Percentiles rank a stretch among this genome's conserved stretches.
phyloP scores from a whole-genome alignment of 768 basidiomycete species.

The Lactifluus piperatus region DNA sequence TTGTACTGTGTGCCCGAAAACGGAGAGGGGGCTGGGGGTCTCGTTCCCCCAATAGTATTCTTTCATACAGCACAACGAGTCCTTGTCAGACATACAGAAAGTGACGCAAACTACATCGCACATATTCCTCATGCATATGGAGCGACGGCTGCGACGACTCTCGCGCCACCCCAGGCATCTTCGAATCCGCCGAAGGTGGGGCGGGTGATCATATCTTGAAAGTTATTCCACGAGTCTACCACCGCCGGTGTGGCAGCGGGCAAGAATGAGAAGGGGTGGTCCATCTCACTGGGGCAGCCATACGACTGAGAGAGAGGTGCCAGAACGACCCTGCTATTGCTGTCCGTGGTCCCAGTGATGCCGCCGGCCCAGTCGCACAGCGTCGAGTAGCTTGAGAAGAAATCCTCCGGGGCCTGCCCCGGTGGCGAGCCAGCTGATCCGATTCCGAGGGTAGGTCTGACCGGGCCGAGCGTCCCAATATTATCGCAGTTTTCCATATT shows the following conservation, averaged over 20 bases:
- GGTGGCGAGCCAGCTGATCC: background rate
- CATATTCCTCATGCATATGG: conserved; percentile 7
- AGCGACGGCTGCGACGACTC: background rate
- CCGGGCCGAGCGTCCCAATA: background rate
- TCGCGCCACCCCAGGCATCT: conserved; percentile 6
- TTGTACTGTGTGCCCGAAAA: background rate
- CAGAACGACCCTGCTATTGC: background rate
- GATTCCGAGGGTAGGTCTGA: background rate
- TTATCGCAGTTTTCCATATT: conserved; percentile 13
- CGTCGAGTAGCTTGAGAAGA: conserved; percentile 18
- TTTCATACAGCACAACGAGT: background rate
- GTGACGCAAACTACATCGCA: background rate
- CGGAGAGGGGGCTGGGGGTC: too few relatives aligned
- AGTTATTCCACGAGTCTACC: conserved; percentile 7
- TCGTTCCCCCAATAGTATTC: background rate
- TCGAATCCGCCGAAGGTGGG: conserved; percentile 3
- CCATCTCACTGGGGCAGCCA: background rate
- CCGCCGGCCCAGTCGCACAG: conserved; percentile 19
- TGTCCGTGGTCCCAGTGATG: background rate
- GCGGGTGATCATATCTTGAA: conserved; percentile 1
- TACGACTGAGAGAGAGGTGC: background rate
- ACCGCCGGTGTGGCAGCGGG: background rate
- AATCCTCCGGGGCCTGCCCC: background rate
- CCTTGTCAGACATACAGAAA: background rate
- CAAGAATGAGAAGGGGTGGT: conserved; percentile 10